phyloP scores from a whole-genome alignment of 2,329 filamentous ascomycete genomes.

The Boeremia exigua region DNA sequence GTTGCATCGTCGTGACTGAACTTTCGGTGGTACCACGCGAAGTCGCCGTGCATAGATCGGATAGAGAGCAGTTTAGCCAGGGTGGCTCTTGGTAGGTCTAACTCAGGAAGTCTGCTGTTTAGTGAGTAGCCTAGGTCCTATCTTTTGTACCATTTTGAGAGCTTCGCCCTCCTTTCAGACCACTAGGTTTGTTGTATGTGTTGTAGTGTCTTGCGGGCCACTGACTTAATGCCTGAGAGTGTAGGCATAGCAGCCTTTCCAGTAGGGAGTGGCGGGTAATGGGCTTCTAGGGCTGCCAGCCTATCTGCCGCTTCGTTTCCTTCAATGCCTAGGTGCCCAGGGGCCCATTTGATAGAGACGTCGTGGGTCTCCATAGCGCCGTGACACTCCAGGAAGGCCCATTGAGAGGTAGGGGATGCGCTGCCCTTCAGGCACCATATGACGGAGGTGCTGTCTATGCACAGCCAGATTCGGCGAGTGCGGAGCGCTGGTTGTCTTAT shows the following conservation, averaged over 20 bases:
- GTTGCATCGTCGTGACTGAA: background rate
- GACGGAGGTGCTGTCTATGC: background rate
- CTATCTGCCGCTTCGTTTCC: background rate
- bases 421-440: no score
- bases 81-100: background rate
- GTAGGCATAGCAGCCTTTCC: background rate
- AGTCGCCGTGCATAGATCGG: background rate
- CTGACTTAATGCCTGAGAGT: no score
- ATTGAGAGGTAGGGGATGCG: background rate
- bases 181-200: no score
- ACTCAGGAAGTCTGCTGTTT: background rate
- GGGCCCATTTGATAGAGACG: background rate
- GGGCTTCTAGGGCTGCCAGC: background rate
- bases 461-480: background rate
- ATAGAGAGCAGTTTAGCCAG: background rate
- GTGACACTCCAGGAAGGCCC: background rate
- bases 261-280: background rate
- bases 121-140: background rate
- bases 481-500: background rate
- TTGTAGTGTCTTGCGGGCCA: no score
- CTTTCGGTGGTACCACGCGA: background rate
- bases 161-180: background rate
- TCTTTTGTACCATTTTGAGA: background rate
- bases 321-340: background rate
- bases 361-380: background rate